A percentile compares a stretch with the other conserved stretches of the same genome.
Evolutionary conservation across 257 asterid genomes (phyloP).

Genomic region (Solanum etuberosum): DNA sequence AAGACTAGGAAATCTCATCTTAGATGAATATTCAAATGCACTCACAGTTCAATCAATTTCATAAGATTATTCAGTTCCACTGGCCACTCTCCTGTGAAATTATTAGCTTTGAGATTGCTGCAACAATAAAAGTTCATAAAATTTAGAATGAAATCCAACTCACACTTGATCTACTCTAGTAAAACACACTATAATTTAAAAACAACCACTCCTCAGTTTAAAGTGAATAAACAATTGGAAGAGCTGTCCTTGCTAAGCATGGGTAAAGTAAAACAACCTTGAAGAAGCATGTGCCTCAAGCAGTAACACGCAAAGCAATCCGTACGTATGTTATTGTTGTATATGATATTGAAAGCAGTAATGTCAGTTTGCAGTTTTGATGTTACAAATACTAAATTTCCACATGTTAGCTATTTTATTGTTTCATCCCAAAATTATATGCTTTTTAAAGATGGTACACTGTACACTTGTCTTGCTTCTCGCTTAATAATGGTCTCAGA

Average conservation of each 20-base stretch:
- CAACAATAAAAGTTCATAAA: neutral
- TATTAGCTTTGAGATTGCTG: conserved; percentile 39
- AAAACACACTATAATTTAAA: neutral
- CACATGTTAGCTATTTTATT: neutral
- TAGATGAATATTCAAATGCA: neutral
- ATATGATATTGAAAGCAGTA: neutral
- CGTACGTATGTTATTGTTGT: neutral
- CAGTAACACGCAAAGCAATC: neutral
- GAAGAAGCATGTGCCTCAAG: neutral
- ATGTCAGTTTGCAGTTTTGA: neutral
- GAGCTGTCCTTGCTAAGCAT: neutral
- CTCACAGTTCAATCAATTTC: conserved; percentile 39
- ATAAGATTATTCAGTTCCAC: conserved; percentile 22
- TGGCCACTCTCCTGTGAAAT: conserved; percentile 38
- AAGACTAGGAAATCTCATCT: neutral
- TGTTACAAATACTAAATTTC: neutral
- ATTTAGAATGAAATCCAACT: neutral
- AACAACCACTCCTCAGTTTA: neutral
- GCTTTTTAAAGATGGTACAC: neutral
- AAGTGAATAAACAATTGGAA: neutral
- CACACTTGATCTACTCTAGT: neutral
- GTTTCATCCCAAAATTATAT: neutral
- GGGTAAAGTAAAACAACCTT: neutral
- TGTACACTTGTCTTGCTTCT: neutral
- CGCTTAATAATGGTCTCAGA: neutral